Conservation (phyloP, 495 filamentous ascomycete species). For the Aspergillus diversus region DNA sequence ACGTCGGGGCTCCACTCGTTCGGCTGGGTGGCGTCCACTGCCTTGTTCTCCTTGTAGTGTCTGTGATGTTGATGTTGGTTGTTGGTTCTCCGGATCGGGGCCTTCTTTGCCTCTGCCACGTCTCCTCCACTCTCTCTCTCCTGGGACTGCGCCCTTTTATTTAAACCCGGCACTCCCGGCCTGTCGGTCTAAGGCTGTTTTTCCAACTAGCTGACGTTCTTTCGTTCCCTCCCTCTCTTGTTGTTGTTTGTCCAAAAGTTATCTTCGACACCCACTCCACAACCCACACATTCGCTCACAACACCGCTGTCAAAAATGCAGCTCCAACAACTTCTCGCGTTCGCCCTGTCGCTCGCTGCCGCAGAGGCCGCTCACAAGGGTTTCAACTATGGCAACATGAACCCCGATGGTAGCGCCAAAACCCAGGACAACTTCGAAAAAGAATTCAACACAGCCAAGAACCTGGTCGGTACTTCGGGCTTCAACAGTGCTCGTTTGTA, state of each 20-base stretch:
- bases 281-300: not conserved
- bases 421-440: constrained; percentile 66
- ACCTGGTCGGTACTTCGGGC: constrained; percentile 67
- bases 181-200: not conserved
- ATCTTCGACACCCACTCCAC: too few species aligned
- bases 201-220: not conserved
- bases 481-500: constrained; percentile 75
- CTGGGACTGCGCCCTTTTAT: not conserved
- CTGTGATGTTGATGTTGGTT: not conserved
- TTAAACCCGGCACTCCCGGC: too few species aligned
- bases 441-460: constrained; percentile 71
- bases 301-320: constrained; percentile 14
- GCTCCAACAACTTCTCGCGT: constrained; percentile 43
- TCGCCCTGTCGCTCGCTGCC: constrained; percentile 49
- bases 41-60: too few species aligned
- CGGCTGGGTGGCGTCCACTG: not conserved
- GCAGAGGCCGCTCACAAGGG: constrained; percentile 62
- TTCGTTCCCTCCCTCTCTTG: not conserved
- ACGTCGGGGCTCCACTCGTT: not conserved
- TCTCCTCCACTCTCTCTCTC: not conserved
- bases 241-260: not conserved
- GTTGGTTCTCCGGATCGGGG: not conserved
- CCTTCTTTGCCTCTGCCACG: too few species aligned
- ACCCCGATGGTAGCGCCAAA: constrained; percentile 64
- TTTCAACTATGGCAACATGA: constrained; percentile 80